Evolutionary conservation across 2,329 filamentous ascomycete genomes (phyloP), one percentile per base, ranked within the genome.

Genomic region (Botrytis byssoidea): DNA sequence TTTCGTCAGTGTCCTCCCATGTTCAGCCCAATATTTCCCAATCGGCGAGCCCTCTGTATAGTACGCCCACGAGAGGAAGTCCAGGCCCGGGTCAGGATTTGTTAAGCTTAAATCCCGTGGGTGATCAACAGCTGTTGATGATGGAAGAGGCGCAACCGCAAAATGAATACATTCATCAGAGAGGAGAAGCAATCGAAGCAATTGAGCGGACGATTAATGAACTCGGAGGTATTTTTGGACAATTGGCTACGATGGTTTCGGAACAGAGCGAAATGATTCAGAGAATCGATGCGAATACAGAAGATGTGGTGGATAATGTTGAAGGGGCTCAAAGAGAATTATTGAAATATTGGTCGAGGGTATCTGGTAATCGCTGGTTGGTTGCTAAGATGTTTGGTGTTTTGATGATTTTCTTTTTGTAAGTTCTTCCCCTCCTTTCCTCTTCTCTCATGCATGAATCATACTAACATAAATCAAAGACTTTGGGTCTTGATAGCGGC

Each of bases 191-290:
- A 0, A 98, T 99, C 76, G 95, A 98, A 81, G 93, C 94, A 7
- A 99, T 99, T 74, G 96, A 99, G 83, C 91, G 93, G 78, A 99
- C 96, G 1, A 99, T 99, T 78, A 90, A 89, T 76, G 96, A 99
- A 82, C 86, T 99, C 1, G 96, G 96, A 42, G 87, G 92, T 22
- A 98, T 98, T 75, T 98, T 98, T 82, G 93, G 94, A 14, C 95
- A 99, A 83, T 85, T 99, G 68, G 95, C 96, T 51, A 91, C 93
- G 77, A 98, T 99, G 96, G 96, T 99, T 44, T 94, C 92, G 72
- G 95, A 99, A 82, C 96, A 99, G 84, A 94, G 93, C 75, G 96
- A 98, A 83, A 97, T 97, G 92, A 97, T 99, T 77, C 94, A 98
- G 83, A 88, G 95, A 68, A 98, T 98, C 80, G 95, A 98, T 80